Evolutionary conservation across 179 eudicot species (phyloP).

Genomic region (Spinacia oleracea): DNA sequence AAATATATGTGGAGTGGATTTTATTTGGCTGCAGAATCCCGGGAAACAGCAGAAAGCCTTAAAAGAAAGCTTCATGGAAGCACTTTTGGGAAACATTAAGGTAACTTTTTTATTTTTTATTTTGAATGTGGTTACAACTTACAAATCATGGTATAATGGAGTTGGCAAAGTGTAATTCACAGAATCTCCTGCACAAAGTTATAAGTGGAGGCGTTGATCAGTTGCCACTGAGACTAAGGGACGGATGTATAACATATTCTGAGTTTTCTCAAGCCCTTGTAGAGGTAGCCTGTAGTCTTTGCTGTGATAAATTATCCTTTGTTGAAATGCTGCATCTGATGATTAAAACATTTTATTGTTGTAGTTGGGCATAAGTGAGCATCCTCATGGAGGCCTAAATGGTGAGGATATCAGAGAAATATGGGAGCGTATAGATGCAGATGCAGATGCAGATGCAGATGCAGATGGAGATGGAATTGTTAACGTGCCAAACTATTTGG

Average conservation of each 20-base stretch:
- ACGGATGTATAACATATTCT: slow-evolving; percentile 52
- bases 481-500: slow-evolving; percentile 55
- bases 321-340: not conserved
- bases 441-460: slow-evolving; percentile 78
- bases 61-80: slow-evolving; percentile 71
- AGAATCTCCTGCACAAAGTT: slow-evolving; percentile 34
- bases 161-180: not conserved
- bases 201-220: slow-evolving; percentile 20
- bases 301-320: not conserved
- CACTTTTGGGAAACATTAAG: slow-evolving; percentile 76
- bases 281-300: slow-evolving; percentile 42
- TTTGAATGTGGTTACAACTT: not conserved
- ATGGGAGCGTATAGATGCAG: slow-evolving; percentile 70
- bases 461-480: slow-evolving; percentile 70
- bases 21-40: slow-evolving; percentile 88
- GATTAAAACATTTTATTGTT: not conserved
- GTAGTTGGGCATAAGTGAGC: slow-evolving; percentile 66
- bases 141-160: not conserved
- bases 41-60: slow-evolving; percentile 55
- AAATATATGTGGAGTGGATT: slow-evolving; percentile 88
- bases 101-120: no score
- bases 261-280: slow-evolving; percentile 64
- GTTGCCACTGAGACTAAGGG: slow-evolving; percentile 36
- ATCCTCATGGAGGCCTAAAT: slow-evolving; percentile 50
- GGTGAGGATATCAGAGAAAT: slow-evolving; percentile 61